Conservation (phyloP, 768 basidiomycete species). For the Collybia nuda region DNA sequence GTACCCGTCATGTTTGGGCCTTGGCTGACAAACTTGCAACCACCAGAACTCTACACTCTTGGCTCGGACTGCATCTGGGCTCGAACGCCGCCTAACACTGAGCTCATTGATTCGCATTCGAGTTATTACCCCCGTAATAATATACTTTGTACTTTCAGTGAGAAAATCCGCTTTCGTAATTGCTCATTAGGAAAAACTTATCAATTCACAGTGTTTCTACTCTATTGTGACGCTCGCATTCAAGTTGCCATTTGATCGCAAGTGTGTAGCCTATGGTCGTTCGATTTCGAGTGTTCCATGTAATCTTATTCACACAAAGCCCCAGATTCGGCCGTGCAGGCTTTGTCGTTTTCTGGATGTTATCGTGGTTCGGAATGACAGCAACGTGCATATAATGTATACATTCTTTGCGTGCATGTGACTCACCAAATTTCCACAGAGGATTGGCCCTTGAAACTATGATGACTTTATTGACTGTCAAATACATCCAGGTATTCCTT, state of each 20-base stretch:
- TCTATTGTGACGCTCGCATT: slow-evolving; percentile 61
- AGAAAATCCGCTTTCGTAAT: slow-evolving; percentile 2
- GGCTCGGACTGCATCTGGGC: slow-evolving; percentile 37
- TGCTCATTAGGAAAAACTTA: background rate
- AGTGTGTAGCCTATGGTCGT: no score
- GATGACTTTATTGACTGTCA: slow-evolving; percentile 53
- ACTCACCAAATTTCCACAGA: slow-evolving; percentile 13
- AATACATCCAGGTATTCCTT: slow-evolving; percentile 64
- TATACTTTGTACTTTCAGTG: slow-evolving; percentile 39
- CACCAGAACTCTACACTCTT: slow-evolving; percentile 30
- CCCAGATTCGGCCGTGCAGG: slow-evolving; percentile 45
- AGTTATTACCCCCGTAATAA: slow-evolving; percentile 27
- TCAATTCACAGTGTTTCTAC: slow-evolving; percentile 53
- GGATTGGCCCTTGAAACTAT: slow-evolving; percentile 65
- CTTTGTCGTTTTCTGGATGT: slow-evolving; percentile 72
- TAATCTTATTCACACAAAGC: no score
- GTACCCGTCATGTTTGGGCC: background rate
- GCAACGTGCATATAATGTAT: slow-evolving; percentile 42
- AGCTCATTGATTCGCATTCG: slow-evolving; percentile 34
- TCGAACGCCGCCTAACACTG: slow-evolving; percentile 29
- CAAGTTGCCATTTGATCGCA: slow-evolving; percentile 52
- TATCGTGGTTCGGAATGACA: slow-evolving; percentile 63
- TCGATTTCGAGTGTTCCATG: no score
- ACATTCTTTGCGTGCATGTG: background rate
- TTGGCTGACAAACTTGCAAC: no score